Conservation (phyloP, 2,329 filamentous ascomycete species). For the Epichloe hybrida region DNA sequence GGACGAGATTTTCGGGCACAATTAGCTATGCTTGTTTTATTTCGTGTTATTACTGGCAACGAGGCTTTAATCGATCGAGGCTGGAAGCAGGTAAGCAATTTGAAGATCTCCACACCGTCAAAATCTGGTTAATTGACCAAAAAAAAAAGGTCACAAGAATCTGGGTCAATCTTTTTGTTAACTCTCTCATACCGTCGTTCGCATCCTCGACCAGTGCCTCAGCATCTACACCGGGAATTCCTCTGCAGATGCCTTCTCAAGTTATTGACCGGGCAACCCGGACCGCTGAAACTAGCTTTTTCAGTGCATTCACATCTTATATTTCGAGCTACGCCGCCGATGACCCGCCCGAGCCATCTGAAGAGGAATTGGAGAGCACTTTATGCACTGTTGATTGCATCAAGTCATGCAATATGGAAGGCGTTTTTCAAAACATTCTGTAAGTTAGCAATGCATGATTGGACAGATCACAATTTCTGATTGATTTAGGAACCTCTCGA, state of each 20-base stretch:
- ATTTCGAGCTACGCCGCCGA: slow-evolving; percentile 98
- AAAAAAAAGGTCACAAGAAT: slow-evolving; percentile 63
- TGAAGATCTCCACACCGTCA: neutral
- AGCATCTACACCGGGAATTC: slow-evolving; percentile 66
- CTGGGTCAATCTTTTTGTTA: slow-evolving; percentile 90
- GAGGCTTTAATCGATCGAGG: slow-evolving; percentile 63
- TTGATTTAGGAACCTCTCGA: slow-evolving; percentile 23
- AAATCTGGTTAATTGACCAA: slow-evolving; percentile 9
- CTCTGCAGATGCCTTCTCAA: slow-evolving; percentile 80
- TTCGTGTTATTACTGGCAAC: slow-evolving; percentile 77
- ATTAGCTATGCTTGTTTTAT: slow-evolving; percentile 86
- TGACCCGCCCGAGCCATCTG: slow-evolving; percentile 91
- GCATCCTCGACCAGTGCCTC: slow-evolving; percentile 49
- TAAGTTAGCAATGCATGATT: slow-evolving; percentile 29
- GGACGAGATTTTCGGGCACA: slow-evolving; percentile 89
- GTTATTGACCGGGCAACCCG: slow-evolving; percentile 79
- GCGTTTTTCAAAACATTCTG: slow-evolving; percentile 72
- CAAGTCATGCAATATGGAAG: slow-evolving; percentile 72
- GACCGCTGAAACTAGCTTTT: slow-evolving; percentile 66
- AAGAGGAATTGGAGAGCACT: slow-evolving; percentile 93
- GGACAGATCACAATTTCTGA: neutral
- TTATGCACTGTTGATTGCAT: slow-evolving; percentile 90
- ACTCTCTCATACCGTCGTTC: slow-evolving; percentile 78
- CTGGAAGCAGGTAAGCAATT: slow-evolving; percentile 60
- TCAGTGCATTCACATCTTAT: slow-evolving; percentile 90